These are phyloP conservation scores for Rhizopogon vulgaris DNA, from an alignment of 768 basidiomycete species.

Conservation along the genomic window DNA sequence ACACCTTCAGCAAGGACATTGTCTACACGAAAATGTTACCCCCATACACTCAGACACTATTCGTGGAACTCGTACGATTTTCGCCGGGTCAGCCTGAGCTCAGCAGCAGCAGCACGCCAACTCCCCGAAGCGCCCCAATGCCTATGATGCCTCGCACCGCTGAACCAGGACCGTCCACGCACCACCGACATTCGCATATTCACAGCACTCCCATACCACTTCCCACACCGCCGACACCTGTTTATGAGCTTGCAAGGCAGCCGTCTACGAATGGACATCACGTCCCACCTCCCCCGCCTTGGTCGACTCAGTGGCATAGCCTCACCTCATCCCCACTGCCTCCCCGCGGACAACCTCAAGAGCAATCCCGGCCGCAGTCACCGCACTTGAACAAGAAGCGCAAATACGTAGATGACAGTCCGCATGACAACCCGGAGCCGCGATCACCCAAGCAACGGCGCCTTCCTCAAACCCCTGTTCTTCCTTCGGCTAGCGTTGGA, in stretches of 20 bases:
- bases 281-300: constrained; percentile 28
- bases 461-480: constrained; percentile 28
- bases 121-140: constrained; percentile 9
- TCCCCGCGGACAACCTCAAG: constrained; percentile 19
- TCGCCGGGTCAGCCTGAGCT: constrained; percentile 26
- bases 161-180: constrained; percentile 25
- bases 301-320: constrained; percentile 27
- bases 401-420: constrained; percentile 29
- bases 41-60: constrained; percentile 61
- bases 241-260: constrained; percentile 25
- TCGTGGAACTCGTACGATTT: constrained; percentile 63
- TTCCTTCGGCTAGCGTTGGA: constrained; percentile 17
- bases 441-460: constrained; percentile 28
- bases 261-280: constrained; percentile 28
- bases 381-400: constrained; percentile 29
- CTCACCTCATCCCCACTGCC: constrained; percentile 10
- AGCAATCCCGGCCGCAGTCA: constrained; percentile 13
- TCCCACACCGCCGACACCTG: constrained; percentile 28
- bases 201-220: constrained; percentile 26
- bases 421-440: constrained; percentile 11
- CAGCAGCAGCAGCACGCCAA: constrained; percentile 10
- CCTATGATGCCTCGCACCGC: constrained; percentile 16
- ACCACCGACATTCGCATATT: constrained; percentile 21
- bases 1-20: constrained; percentile 65
- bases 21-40: constrained; percentile 61